Base-by-base conservation (phyloP, 179 eudicot species). In the Dionaea muscipula region DNA sequence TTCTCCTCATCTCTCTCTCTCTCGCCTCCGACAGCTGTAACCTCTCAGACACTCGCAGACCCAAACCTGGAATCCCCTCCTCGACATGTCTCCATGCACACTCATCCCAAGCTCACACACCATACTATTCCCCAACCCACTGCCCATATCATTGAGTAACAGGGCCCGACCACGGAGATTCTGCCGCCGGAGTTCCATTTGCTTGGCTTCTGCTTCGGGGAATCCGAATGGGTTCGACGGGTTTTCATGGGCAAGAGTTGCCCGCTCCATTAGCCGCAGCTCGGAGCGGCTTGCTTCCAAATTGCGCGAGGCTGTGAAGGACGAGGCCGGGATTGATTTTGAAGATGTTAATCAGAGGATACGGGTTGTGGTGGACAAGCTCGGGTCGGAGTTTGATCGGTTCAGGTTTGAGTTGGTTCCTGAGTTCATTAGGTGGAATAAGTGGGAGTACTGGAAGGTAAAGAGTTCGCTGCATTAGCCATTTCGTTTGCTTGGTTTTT, bases 371-470 rank as follows among this genome's bases (percentile, higher is more conserved):
- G 64, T 37, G 12, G 52, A 23, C 19, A 56, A 57, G 38, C 47
- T 61, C 14, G 62, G 41, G 35, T 49, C 25, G 47, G 61, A 57
- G 71, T 55, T 86, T 47, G 49, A 75, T 31, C 68, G 72, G 56
- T 51, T 85, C 18, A 64, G 78, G 77, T 54, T 65, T 36, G 80
- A 81, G 56, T 22, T 72, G 61, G 51, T 82, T 60, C 82, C 88
- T 12, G 49, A 38, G 62, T 82, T 85, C 59, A 18, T 78, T 35
- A 50, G 57, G 28, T 85, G 94, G 94, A 82, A 82, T 63, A 74
- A 65, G 38, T 77, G 66, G 82, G 84, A 80, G 35, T 48, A 55
- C 23, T 86, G 95, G 95, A 84, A 84, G 79, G 95, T 86, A 66
- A 33, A 8, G 3, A 8, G 8, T 28, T 28, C 5, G 3, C 5